Evolutionary conservation across 2,329 filamentous ascomycete species (phyloP), one percentile per base, ranked within the genome.

Genomic region (Hypoxylon sp.): DNA sequence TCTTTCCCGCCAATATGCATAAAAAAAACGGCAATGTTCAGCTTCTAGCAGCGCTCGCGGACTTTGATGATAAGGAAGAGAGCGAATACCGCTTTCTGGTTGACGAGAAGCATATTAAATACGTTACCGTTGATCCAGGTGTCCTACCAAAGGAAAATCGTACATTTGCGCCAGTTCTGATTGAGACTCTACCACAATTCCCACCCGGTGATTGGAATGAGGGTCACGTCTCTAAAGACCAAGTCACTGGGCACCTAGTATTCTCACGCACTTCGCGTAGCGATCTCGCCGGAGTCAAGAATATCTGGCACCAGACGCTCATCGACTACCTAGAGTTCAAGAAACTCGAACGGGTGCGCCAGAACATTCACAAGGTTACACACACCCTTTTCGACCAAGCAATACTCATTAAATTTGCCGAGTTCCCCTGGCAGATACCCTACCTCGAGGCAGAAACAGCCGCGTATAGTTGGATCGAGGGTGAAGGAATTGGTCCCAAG

Each of bases 391-490:
- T 74, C 52, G 37, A 56, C 25, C 9, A 1, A 12, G 25, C 66
- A 0, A 58, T 75, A 1, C 1, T 74, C 23, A 54, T 48, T 43
- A 74, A 75, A 45, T 72, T 74, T 43, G 63, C 74, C 41, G 48
- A 39, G 37, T 75, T 72, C 19, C 65, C 67, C 3, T 74, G 68
- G 71, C 25, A 74, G 48, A 70, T 59, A 27, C 57, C 60, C 1
- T 57, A 53, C n/a, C 21, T 70, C 2, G 71, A 74, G 61, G 41
- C 39, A 0, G 72, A 77, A 54, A 75, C 73, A 32, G 47, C 56
- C 0, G 68, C 71, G 1, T 76, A 75, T 51, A 19, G 61, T 23
- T 73, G 68, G 70, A 71, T 75, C 8, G 52, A 72, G 0, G 73
- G 64, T 29, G 21, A 45, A 32, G 60, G 48, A 5, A 64, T 75